Base-by-base conservation (phyloP, 805 yeast species). In the Wickerhamomyces strasburgensis region DNA sequence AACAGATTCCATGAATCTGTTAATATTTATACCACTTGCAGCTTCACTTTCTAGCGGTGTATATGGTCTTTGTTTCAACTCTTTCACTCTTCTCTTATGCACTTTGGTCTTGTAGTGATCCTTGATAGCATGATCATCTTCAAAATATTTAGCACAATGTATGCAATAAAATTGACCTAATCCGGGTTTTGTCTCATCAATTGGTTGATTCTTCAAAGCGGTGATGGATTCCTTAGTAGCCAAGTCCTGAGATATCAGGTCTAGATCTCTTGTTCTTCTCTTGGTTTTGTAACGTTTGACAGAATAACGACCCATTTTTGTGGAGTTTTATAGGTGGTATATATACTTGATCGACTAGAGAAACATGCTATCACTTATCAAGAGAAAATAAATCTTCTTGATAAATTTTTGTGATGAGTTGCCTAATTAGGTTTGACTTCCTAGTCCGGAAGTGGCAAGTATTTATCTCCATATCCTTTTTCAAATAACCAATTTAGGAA, bases 111-210 rank as follows among this genome's bases (percentile, higher is more conserved):
- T 75, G 44, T 72, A 63, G 64, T 93, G 99, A 11, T 80, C 70
- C 42, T 75, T 77, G 38, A 85, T 68, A 6, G 95, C 83, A 23
- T 62, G 58, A 31, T 83, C 87, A 39, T 80, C 79, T 57, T 89
- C 96, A 54, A 78, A 87, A 61, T 93, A 87, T 57, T 82, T 84
- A 33, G 95, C 94, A 69, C 99, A 93, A 46, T 88, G 95, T 37
- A 93, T 72, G 62, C 98, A 93, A 61, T 86, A 93, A 61, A 76
- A 82, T 62, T 93, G 98, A 13, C 96, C 99, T 47, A 93, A 65
- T 2, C 99, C 99, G 1, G 97, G 89, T 56, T 82, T 81, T 30
- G 79, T 76, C 63, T 90, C 98, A 60, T 90, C 96, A 39, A 84
- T 60, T 5, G 86, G 84, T 61, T 90, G 98, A 57, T 84, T 80